Evolutionary conservation across 495 filamentous ascomycete species (phyloP), one percentile per base, ranked within the genome.

Genomic region (Daldinia concentrica): DNA sequence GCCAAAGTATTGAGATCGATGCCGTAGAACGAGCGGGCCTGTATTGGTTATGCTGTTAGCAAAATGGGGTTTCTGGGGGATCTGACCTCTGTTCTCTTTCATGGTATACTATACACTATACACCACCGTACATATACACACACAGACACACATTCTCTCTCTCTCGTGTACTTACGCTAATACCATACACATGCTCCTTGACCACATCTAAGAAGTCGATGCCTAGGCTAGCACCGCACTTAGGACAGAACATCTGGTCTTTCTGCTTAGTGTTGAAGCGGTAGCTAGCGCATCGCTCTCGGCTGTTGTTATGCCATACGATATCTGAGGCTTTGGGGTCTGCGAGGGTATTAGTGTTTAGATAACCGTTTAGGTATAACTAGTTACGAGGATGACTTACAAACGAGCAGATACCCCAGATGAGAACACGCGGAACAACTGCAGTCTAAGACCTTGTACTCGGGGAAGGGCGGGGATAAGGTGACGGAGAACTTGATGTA

Each of bases 161-260:
- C 43, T 22, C 43, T 12, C 43, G 24, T 11, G 19, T 26, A 62
- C 77, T 65, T 62, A 79, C 75, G 50, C 65, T 79, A 41, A 79
- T 72, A 12, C 77, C 77, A 55, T 77, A 77, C 19, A 58, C 59
- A 26, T 67, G 64, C n/a, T 72, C 62, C 39, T 66, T 56, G 26
- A 62, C 36, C 8, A 55, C 12, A 1, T 71, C 66, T 6, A 37
- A 30, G 58, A 79, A 79, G 55, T 79, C 75, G 41, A 79, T 79
- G 48, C 77, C 77, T n/a, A 79, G 58, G 63, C 71, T 75, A 36
- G 73, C 29, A 29, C 77, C 72, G 71, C 77, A 79, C 41, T 79
- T 73, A 24, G 73, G 73, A 45, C 77, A 79, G 63, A 79, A 79
- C 69, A 79, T 73, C 58, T 79, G 77, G 32, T 77, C 73, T 67